Conservation (phyloP, 163 green algal genomes). For the Scenedesmus sp. region DNA sequence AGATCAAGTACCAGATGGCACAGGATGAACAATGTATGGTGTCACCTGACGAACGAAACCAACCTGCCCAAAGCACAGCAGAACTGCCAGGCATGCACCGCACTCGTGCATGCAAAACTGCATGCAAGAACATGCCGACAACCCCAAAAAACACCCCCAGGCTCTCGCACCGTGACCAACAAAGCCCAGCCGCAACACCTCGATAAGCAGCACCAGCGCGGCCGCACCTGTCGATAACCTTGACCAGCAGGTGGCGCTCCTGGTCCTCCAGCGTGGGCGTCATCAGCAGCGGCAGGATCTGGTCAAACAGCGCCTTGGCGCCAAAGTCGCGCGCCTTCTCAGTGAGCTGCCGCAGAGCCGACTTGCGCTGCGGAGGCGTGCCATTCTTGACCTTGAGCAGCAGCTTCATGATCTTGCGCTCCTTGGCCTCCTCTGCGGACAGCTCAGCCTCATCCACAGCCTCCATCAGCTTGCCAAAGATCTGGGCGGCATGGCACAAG, state of each 20-base stretch:
- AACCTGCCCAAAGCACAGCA: too few species aligned
- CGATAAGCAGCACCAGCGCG: background rate
- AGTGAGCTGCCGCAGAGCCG: slow-evolving; percentile 94
- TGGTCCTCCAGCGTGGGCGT: slow-evolving; percentile 73
- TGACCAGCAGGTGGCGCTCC: slow-evolving; percentile 94
- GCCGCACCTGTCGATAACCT: slow-evolving; percentile 80
- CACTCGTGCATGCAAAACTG: too few species aligned
- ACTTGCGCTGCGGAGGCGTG: slow-evolving; percentile 97
- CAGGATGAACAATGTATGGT: too few species aligned
- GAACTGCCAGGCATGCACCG: too few species aligned
- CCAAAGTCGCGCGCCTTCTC: slow-evolving; percentile 98
- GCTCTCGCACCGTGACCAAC: too few species aligned
- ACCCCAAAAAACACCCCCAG: too few species aligned
- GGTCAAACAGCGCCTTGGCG: slow-evolving; percentile 97
- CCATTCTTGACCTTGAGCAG: slow-evolving; percentile 99
- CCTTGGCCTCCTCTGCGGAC: slow-evolving; percentile 94
- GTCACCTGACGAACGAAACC: too few species aligned
- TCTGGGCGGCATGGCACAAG: slow-evolving; percentile 67
- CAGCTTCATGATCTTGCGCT: slow-evolving; percentile 99
- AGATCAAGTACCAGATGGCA: too few species aligned
- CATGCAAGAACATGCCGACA: too few species aligned
- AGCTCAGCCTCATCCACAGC: slow-evolving; percentile 94
- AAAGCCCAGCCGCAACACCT: too few species aligned
- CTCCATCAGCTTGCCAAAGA: slow-evolving; percentile 96
- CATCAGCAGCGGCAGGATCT: slow-evolving; percentile 99